Evolutionary conservation across 2,329 filamentous ascomycete species (phyloP), one percentile per base, ranked within the genome.

Genomic region (Fusarium subtropicale): DNA sequence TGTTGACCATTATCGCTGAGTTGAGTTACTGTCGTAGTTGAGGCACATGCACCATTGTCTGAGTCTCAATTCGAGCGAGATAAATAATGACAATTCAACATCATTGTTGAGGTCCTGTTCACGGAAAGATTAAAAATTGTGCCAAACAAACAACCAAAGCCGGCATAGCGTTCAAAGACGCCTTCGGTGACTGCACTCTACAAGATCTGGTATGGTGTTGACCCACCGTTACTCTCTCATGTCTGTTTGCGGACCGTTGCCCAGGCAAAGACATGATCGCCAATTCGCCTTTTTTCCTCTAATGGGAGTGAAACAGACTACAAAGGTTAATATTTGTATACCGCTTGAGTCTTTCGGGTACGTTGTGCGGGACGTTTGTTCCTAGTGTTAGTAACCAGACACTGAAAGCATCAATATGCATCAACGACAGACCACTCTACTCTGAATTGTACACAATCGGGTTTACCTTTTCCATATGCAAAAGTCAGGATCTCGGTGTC

Each of bases 231-330:
- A 11, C 33, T 39, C 12, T 20, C 13, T 53, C 28, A 38, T 42
- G 20, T 60, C 60, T 60, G 55, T 46, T 65, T 66, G 33, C 45
- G 45, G 60, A 51, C 28, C n/a, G 24, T 18, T 30, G 16, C 47
- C 54, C 18, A 46, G 28, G 39, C n/a, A 26, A 9, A 26, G 39
- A 22, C 26, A 11, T 31, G 26, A 22, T 20, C 24, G 4, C n/a
- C 33, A 39, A 22, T 26, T 30, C 33, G 10, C 28, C n/a, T n/a
- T 18, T n/a, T 28, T 13, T 41, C 11, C 15, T 24, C 10, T 28
- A 28, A 6, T 20, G 11, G 24, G 38, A 51, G 18, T n/a, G 6
- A 8, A 38, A 26, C n/a, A 39, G 2, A 8, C 3, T 13, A 34
- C 13, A 10, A 20, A 51, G 38, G 11, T 3, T 28, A 39, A 39